Evolutionary conservation across 1,139 yeast species (phyloP), one percentile per base, ranked within the genome.

Genomic region (Diutina siamensis): DNA sequence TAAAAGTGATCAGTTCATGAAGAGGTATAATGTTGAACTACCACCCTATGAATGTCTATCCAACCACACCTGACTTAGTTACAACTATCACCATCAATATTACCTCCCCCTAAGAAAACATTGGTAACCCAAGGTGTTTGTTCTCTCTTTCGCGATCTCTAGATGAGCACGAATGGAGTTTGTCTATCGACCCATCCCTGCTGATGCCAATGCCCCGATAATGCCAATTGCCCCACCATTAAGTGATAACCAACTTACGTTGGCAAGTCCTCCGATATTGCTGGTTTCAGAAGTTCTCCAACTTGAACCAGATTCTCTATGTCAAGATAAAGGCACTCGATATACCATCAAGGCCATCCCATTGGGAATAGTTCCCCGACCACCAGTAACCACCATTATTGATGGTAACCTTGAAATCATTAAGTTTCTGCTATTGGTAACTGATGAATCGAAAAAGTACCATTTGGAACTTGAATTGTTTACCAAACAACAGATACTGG

Each of bases 361-460:
- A 3, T 15, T 34, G 5, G 36, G 36, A 18, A 3, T 4, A 3
- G 15, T 34, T 8, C 36, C 36, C 20, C 19, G 21, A 17, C 10
- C 4, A 3, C 19, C 5, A 4, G 20, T 65, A 27, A 50, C 62
- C 2, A 52, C 67, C 10, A 54, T 45, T 52, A 53, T 5, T 50
- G 68, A 32, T 62, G 70, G 1, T 45, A 64, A 18, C 64, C 64
- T 25, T 25, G 9, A 25, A 46, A 50, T 62, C 1, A 52, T 62
- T 2, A 52, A 53, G 8, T 57, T 66, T 46, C 60, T 55, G 46
- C 41, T 67, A 2, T 46, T 54, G 8, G 49, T 64, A 12, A 44
- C 50, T 12, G 61, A 59, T 35, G 35, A 7, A 18, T 3, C 32
- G n/a, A 32, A 10, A 4, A 38, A 25, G 5, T 10, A 44, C 2